These are phyloP conservation scores for Alternaria hordeiaustralica DNA, from an alignment of 2,329 filamentous ascomycete genomes.

Conservation along the genomic window DNA sequence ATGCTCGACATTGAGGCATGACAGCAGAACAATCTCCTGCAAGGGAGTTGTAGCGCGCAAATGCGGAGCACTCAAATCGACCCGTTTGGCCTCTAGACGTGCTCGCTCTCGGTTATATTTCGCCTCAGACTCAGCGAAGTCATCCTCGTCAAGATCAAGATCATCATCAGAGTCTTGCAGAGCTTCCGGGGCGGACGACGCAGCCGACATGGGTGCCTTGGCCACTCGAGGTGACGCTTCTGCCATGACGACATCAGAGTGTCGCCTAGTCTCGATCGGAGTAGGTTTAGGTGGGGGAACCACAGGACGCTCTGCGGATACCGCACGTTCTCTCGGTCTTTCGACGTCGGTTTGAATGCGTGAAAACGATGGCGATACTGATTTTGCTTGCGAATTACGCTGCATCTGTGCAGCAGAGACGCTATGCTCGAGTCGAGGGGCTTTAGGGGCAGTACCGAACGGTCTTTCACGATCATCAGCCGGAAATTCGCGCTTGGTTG, in stretches of 20 bases:
- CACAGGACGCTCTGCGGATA: conserved; percentile 30
- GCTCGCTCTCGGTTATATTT: conserved; percentile 56
- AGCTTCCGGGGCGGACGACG: conserved; percentile 40
- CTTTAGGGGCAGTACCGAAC: conserved; percentile 42
- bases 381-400: conserved; percentile 30
- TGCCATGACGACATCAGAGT: conserved; percentile 45
- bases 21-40: conserved; percentile 52
- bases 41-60: conserved; percentile 54
- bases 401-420: conserved; percentile 24
- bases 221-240: conserved; percentile 38
- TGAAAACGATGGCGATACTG: conserved; percentile 29
- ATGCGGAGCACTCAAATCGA: conserved; percentile 51
- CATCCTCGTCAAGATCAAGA: conserved; percentile 54
- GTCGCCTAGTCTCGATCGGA: conserved; percentile 38
- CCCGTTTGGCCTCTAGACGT: conserved; percentile 51
- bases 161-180: conserved; percentile 55
- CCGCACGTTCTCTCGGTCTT: conserved; percentile 26
- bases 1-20: conserved; percentile 46
- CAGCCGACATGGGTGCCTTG: conserved; percentile 37
- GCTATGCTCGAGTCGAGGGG: conserved; percentile 40
- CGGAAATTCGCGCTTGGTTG: conserved; percentile 54
- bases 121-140: conserved; percentile 54
- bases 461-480: conserved; percentile 52
- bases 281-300: conserved; percentile 33
- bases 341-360: conserved; percentile 23